Conservation (phyloP, 208 protist genomes). For the Crithidia fasciculata region DNA sequence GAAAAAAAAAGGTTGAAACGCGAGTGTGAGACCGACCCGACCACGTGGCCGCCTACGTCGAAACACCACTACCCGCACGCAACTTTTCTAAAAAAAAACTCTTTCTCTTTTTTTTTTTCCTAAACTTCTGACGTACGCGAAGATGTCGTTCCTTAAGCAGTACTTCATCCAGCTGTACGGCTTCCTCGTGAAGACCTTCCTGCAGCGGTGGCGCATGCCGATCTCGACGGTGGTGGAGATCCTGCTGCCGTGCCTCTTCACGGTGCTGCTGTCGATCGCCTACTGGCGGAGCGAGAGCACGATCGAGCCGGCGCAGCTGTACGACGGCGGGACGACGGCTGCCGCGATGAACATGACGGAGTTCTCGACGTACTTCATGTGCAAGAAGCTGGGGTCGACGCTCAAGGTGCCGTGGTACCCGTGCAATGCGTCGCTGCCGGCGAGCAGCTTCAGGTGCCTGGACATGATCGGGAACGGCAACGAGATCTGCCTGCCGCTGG, state of each 20-base stretch:
- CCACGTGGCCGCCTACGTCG: too few species aligned
- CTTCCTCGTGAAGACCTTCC: constrained; percentile 71
- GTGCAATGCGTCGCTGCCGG: constrained; percentile 18
- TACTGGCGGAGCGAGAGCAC: constrained; percentile 56
- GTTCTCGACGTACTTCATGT: constrained; percentile 31
- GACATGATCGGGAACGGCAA: constrained; percentile 38
- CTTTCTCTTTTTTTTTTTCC: too few species aligned
- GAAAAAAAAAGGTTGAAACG: too few species aligned
- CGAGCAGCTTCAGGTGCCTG: constrained; percentile 26
- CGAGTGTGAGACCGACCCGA: too few species aligned
- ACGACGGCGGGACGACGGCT: constrained; percentile 22
- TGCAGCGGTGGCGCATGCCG: constrained; percentile 60
- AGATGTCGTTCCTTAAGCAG: constrained; percentile 26
- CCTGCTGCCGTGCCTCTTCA: constrained; percentile 72
- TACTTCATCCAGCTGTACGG: constrained; percentile 68
- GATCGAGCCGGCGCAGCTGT: constrained; percentile 29
- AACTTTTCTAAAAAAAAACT: too few species aligned
- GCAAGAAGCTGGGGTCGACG: constrained; percentile 17
- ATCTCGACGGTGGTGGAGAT: constrained; percentile 63
- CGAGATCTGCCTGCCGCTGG: constrained; percentile 32
- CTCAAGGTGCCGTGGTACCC: constrained; percentile 26
- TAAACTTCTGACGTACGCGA: not conserved
- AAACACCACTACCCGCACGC: not conserved
- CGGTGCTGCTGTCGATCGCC: constrained; percentile 50
- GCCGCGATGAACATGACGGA: constrained; percentile 27